Percentiles rank a stretch among this genome's conserved stretches.
Conservation (phyloP, 169 alveolate species). For the Plasmodium ovale region DNA sequence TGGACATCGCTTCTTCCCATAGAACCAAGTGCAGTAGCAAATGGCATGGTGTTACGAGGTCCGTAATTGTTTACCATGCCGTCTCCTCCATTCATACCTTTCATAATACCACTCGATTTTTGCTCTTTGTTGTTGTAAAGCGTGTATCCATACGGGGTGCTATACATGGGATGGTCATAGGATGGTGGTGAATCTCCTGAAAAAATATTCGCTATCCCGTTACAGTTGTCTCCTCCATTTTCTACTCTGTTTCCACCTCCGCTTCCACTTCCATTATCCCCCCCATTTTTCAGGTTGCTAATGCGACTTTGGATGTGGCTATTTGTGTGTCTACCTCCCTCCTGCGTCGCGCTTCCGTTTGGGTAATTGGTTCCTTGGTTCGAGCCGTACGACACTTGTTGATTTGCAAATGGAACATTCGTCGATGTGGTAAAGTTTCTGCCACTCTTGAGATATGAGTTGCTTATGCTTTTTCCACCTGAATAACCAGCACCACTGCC, state of each 20-base stretch:
- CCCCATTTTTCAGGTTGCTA: background rate
- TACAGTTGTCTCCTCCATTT: no score
- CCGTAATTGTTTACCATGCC: background rate
- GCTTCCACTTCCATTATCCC: background rate
- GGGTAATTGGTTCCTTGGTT: background rate
- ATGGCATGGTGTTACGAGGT: no score
- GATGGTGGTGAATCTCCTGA: no score
- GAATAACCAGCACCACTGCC: background rate
- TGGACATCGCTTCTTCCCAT: no score
- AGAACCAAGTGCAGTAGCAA: no score
- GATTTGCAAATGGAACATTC: background rate
- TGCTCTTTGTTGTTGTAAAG: no score
- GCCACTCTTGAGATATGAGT: background rate
- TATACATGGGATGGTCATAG: no score
- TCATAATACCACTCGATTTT: no score
- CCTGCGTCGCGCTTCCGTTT: background rate
- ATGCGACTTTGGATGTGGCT: no score
- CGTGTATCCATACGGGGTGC: no score
- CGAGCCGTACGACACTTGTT: background rate
- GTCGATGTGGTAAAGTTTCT: background rate
- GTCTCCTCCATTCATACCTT: background rate
- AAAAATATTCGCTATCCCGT: no score
- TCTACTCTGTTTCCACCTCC: background rate
- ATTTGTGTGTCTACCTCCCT: no score
- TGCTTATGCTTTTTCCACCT: background rate